Evolutionary conservation across 495 filamentous ascomycete genomes (phyloP).

Genomic region (Aspergillus biplanus): DNA sequence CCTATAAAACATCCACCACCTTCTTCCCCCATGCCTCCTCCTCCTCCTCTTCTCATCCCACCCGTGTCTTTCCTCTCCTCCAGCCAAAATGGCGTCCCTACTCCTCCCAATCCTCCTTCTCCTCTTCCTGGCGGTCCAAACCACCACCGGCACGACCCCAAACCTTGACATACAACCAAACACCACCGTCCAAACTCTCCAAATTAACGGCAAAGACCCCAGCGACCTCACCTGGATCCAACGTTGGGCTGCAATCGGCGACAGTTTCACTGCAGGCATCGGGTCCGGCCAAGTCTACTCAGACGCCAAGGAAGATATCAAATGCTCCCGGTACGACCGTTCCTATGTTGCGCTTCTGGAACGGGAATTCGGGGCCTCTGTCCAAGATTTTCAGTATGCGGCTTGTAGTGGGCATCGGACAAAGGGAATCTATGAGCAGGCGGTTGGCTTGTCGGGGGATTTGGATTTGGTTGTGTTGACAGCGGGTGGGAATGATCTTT

Average conservation of each 20-base stretch:
- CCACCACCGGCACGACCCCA: background rate
- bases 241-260: conserved; percentile 36
- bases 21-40: background rate
- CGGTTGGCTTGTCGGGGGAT: conserved; percentile 10
- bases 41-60: conserved; percentile 1
- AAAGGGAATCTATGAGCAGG: conserved; percentile 26
- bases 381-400: conserved; percentile 14
- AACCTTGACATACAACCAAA: background rate
- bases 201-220: background rate
- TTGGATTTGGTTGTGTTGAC: conserved; percentile 36
- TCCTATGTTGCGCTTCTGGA: conserved; percentile 28
- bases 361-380: conserved; percentile 3
- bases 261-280: conserved; percentile 40
- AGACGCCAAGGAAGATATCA: background rate
- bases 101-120: background rate
- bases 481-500: conserved; percentile 39
- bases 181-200: background rate
- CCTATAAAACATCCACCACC: background rate
- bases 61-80: background rate
- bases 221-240: conserved; percentile 31
- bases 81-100: background rate
- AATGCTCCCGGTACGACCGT: conserved; percentile 33
- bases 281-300: conserved; percentile 27
- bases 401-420: conserved; percentile 33
- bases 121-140: background rate